Evolutionary conservation across 2,329 filamentous ascomycete genomes (phyloP).

Genomic region (Talaromyces pinophilus): DNA sequence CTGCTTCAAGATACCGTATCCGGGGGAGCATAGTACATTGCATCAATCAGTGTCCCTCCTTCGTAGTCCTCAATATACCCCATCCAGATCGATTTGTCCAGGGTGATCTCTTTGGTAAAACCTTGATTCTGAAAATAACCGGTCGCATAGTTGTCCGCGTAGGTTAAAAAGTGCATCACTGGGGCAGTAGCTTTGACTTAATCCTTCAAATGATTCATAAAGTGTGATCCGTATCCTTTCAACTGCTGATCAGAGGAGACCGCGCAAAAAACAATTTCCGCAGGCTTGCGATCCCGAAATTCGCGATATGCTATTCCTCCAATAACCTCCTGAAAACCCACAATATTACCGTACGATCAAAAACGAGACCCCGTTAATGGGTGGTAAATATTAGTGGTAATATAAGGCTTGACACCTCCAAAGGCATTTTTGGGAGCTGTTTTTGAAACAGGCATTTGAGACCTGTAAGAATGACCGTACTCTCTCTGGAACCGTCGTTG

Average conservation of each 20-base stretch:
- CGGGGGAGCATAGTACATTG: constrained; percentile 96
- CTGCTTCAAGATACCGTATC: constrained; percentile 88
- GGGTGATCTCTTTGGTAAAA: constrained; percentile 96
- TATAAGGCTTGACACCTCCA: no score
- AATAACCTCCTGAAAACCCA: no score
- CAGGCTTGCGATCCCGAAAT: constrained; percentile 88
- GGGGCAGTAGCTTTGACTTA: constrained; percentile 96
- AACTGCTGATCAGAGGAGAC: constrained; percentile 98
- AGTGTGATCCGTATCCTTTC: constrained; percentile 94
- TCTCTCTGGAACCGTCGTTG: constrained; percentile 86
- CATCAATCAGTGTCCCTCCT: constrained; percentile 99
- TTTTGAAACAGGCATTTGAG: constrained; percentile 98
- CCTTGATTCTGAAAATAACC: constrained; percentile 99
- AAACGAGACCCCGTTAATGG: no score
- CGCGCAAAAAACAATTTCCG: constrained; percentile 98
- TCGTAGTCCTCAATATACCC: constrained; percentile 99
- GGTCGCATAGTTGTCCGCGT: constrained; percentile 98
- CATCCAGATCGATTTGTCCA: constrained; percentile 93
- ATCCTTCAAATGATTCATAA: constrained; percentile 97
- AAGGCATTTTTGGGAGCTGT: constrained; percentile 91
- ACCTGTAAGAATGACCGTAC: constrained; percentile 89
- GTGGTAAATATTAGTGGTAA: no score
- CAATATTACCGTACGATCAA: no score
- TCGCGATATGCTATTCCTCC: constrained; percentile 94
- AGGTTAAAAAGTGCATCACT: constrained; percentile 98